Conservation (phyloP, 306 rosid species). For the Medicago arabica region DNA sequence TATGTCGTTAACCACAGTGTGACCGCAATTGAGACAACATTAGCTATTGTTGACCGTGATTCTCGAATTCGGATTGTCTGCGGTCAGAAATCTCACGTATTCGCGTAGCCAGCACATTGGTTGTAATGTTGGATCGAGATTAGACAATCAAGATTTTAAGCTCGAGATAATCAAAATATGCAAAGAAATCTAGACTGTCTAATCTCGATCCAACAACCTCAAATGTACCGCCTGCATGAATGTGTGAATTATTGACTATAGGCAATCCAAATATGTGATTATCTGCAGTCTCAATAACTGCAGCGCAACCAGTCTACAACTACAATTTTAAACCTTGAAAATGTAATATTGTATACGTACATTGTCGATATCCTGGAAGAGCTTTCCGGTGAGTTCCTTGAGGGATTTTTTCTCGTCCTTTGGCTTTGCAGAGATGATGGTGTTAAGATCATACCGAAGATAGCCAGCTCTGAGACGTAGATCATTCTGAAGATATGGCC, state of each 20-base stretch:
- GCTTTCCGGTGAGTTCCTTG: slow-evolving; percentile 85
- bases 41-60: not conserved
- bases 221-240: not conserved
- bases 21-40: not conserved
- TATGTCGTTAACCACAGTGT: not conserved
- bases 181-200: not conserved
- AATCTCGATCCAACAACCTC: not conserved
- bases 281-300: not conserved
- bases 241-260: not conserved
- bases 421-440: slow-evolving; percentile 75
- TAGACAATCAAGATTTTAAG: not conserved
- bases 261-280: not conserved
- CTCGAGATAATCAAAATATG: too few relatives aligned
- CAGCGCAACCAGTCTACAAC: not conserved
- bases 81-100: not conserved
- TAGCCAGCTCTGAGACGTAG: slow-evolving; percentile 75
- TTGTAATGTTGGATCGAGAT: not conserved
- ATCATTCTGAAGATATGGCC: slow-evolving; percentile 94
- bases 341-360: slow-evolving; percentile 51
- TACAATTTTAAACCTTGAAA: not conserved
- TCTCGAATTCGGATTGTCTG: not conserved
- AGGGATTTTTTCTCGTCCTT: slow-evolving; percentile 77
- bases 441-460: slow-evolving; percentile 88
- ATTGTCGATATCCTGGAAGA: slow-evolving; percentile 72
- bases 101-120: not conserved